phyloP scores from a whole-genome alignment of 2,329 filamentous ascomycete species.

The Fusarium sp. region DNA sequence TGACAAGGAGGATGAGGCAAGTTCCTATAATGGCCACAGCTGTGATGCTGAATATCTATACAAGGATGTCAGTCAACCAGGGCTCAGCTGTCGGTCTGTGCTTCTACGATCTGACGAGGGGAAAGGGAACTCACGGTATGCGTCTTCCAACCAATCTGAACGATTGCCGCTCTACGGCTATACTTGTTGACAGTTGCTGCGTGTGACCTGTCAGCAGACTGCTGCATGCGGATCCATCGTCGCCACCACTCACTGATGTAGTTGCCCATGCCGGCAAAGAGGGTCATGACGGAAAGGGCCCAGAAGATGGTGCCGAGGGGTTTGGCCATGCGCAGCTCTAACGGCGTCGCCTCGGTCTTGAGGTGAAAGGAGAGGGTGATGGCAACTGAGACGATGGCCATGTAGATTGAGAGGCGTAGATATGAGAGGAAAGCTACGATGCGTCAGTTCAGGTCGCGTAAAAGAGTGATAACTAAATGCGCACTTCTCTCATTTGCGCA shows the following conservation, averaged over 20 bases:
- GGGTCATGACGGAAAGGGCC: slow-evolving; percentile 80
- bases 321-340: slow-evolving; percentile 82
- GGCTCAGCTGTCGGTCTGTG: not conserved
- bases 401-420: slow-evolving; percentile 88
- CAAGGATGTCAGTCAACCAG: not conserved
- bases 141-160: slow-evolving; percentile 94
- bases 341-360: slow-evolving; percentile 73
- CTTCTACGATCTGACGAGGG: not conserved
- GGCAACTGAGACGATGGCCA: slow-evolving; percentile 88
- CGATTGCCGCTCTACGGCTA: slow-evolving; percentile 80
- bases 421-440: slow-evolving; percentile 83
- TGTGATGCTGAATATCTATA: slow-evolving; percentile 71
- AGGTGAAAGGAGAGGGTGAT: slow-evolving; percentile 96
- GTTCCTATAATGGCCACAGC: slow-evolving; percentile 73
- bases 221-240: not conserved
- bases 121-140: slow-evolving; percentile 72
- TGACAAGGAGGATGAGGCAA: slow-evolving; percentile 71
- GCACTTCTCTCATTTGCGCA: slow-evolving; percentile 81
- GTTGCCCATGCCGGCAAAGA: slow-evolving; percentile 83
- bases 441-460: not conserved
- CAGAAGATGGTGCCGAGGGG: slow-evolving; percentile 92
- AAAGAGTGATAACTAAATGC: not conserved
- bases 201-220: slow-evolving; percentile 1
- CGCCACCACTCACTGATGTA: slow-evolving; percentile 76
- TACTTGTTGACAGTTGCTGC: slow-evolving; percentile 81